Base-by-base conservation (phyloP, 108 stramenopile genomes). In the Cyclostephanos tholiformis region DNA sequence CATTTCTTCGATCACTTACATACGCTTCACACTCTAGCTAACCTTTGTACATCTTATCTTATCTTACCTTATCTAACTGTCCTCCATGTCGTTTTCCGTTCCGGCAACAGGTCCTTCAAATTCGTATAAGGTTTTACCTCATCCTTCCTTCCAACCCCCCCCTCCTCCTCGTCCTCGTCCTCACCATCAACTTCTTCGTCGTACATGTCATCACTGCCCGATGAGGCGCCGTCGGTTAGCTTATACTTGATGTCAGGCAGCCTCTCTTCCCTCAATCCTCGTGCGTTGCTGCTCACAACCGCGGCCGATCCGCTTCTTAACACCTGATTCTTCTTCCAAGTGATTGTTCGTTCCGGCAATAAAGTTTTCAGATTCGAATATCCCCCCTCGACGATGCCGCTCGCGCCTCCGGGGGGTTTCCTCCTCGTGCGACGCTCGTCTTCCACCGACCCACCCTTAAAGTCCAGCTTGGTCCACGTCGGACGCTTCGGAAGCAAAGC, bases 391-490 rank as follows among this genome's bases (percentile, higher is more conserved):
- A 58, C 56, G 67, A 13, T 25, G 7, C 27, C 20, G 19, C 16
- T 29, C 0, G 41, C 43, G 30, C 36, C 49, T 16, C 58, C 32
- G 36, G 50, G 10, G 8, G 58, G 17, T 9, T 16, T 41, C 53
- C 39, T 62, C 53, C 59, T 71, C 23, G 46, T 71, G 9, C 76
- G 62, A 57, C 69, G 68, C 22, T 65, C 69, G 66, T 77, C 76
- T 44, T 49, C 69, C 11, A 77, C 76, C 27, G 53, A 57, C 27
- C 44, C 69, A 22, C 76, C 76, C 20, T 70, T 55, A 38, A 77
- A 68, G 35, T 77, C 76, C 6, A 77, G 58, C 65, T 52, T 77
- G 43, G 76, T 77, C 53, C 62, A 77, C 35, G 60, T 62, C 0
- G 76, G 53, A 19, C 65, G 63, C 44, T 70, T 64, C 19, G 69